Percentiles rank a stretch among this genome's conserved stretches.
phyloP scores from a whole-genome alignment of 208 protist genomes.

The Crithidia thermophila region DNA sequence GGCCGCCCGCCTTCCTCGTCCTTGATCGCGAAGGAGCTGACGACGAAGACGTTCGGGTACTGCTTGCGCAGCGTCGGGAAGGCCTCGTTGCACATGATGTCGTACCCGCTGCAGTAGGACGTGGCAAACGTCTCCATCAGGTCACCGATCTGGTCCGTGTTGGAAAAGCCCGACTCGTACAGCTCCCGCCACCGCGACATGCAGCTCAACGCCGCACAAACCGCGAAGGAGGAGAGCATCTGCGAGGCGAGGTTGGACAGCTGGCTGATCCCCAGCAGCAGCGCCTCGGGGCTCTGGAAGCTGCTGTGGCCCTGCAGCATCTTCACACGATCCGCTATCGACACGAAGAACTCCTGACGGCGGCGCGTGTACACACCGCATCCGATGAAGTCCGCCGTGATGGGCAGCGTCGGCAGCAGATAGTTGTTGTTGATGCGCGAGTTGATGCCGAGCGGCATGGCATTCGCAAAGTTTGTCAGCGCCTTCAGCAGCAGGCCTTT shows the following conservation, averaged over 20 bases:
- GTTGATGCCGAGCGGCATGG: constrained; percentile 40
- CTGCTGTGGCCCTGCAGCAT: constrained; percentile 24
- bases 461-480: constrained; percentile 28
- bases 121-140: constrained; percentile 30
- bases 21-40: constrained; percentile 21
- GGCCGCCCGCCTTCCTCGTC: constrained; percentile 28
- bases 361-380: constrained; percentile 36
- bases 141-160: constrained; percentile 20
- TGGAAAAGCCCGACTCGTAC: constrained; percentile 10
- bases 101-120: constrained; percentile 32
- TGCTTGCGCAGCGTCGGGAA: constrained; percentile 42
- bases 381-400: constrained; percentile 31
- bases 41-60: constrained; percentile 61
- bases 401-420: constrained; percentile 34
- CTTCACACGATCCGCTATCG: constrained; percentile 41
- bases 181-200: constrained; percentile 29
- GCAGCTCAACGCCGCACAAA: constrained; percentile 36
- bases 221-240: constrained; percentile 53
- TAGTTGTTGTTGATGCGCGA: constrained; percentile 45
- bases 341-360: constrained; percentile 61
- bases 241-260: constrained; percentile 56
- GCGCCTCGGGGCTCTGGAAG: constrained; percentile 38
- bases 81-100: constrained; percentile 19
- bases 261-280: constrained; percentile 49
- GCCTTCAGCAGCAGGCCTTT: constrained; percentile 24